phyloP scores from a whole-genome alignment of 768 basidiomycete species.

The Fibroporia radiculosa region DNA sequence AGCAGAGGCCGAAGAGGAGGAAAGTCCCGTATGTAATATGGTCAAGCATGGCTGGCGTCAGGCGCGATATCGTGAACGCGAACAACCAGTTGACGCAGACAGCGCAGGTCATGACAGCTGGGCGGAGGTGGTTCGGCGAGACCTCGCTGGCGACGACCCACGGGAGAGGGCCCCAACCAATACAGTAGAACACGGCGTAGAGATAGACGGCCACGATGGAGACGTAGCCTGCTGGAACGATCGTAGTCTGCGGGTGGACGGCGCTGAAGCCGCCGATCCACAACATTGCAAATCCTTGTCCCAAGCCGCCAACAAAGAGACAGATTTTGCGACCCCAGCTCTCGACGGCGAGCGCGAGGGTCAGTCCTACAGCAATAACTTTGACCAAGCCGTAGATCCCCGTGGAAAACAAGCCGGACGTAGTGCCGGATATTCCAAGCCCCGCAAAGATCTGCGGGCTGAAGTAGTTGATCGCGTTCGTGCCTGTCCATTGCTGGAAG shows the following conservation, averaged over 20 bases:
- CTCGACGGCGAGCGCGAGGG: conserved; percentile 41
- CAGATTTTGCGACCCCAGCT: conserved; percentile 40
- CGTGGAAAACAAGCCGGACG: conserved; percentile 40
- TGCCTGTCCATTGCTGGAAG: conserved; percentile 45
- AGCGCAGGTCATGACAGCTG: no score
- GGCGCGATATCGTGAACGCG: conserved; percentile 37
- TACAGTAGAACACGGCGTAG: no score
- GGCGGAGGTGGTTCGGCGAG: no score
- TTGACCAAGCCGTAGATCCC: conserved; percentile 35
- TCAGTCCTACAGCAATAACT: conserved; percentile 32
- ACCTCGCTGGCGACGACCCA: no score
- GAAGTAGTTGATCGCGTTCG: conserved; percentile 50
- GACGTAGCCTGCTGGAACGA: no score
- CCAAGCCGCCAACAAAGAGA: conserved; percentile 40
- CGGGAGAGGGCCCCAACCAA: no score
- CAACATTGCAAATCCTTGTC: conserved; percentile 41
- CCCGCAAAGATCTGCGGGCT: conserved; percentile 42
- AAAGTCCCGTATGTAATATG: conserved; percentile 26
- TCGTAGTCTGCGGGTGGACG: no score
- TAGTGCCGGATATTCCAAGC: conserved; percentile 38
- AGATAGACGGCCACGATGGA: no score
- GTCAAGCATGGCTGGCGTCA: conserved; percentile 33
- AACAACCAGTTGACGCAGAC: conserved; percentile 39
- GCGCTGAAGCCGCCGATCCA: no score
- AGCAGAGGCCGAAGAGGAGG: conserved; percentile 34